A percentile compares a stretch with the other conserved stretches of the same genome.
Conservation (phyloP, 768 basidiomycete species). For the Clathrus columnatus region DNA sequence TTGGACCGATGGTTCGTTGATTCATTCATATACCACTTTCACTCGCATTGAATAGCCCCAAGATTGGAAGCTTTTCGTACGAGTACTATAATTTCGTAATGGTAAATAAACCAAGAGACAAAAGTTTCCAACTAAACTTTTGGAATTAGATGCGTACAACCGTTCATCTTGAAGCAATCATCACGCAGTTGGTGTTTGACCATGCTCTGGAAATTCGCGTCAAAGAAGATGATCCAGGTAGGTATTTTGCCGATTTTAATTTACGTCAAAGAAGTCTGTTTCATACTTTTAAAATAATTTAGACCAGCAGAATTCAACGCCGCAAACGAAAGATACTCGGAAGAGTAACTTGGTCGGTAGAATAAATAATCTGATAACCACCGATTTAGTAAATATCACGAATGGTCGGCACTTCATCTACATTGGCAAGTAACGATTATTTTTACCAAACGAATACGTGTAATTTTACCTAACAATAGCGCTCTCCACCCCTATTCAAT, state of each 20-base stretch:
- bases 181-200: constrained; percentile 32
- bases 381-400: constrained; percentile 28
- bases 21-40: constrained; percentile 8
- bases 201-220: constrained; percentile 31
- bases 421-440: constrained; percentile 13
- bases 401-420: constrained; percentile 27
- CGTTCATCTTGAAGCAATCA: constrained; percentile 26
- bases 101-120: constrained; percentile 13
- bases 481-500: constrained; percentile 15
- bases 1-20: constrained; percentile 19
- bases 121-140: background rate
- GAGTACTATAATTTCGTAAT: constrained; percentile 34
- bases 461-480: no score
- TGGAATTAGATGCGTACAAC: constrained; percentile 19
- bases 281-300: background rate
- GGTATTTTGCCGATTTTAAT: no score
- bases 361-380: constrained; percentile 29
- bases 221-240: constrained; percentile 21
- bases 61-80: constrained; percentile 25
- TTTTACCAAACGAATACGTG: background rate
- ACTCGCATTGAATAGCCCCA: constrained; percentile 10
- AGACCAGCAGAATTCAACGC: background rate
- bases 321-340: background rate
- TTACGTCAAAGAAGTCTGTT: no score
- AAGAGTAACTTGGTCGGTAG: constrained; percentile 25